phyloP scores from a whole-genome alignment of 148 eudicot species.

The Fallopia convolvulus region DNA sequence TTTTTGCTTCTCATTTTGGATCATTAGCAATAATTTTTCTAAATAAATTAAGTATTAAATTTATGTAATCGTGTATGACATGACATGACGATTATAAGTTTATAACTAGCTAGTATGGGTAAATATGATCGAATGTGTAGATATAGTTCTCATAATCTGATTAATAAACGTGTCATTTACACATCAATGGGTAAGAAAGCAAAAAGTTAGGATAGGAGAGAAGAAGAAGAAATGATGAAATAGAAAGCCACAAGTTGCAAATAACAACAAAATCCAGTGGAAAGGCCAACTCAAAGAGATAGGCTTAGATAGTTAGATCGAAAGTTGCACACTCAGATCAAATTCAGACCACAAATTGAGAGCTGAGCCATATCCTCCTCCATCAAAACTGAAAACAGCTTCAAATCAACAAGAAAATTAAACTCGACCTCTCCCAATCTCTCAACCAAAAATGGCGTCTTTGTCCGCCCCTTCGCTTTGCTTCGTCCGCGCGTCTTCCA shows the following conservation, averaged over 20 bases:
- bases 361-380: background rate
- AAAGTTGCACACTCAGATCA: background rate
- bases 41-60: too few species aligned
- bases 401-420: background rate
- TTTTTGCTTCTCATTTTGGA: too few species aligned
- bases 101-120: too few species aligned
- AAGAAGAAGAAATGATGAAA: background rate
- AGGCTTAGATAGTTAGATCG: background rate
- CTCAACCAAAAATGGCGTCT: background rate
- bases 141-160: too few species aligned
- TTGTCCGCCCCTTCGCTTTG: background rate
- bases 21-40: too few species aligned
- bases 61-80: too few species aligned
- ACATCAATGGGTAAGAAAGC: too few species aligned
- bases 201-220: too few species aligned
- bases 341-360: background rate
- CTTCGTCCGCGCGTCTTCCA: constrained; percentile 2
- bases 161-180: too few species aligned
- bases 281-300: background rate
- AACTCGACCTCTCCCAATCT: background rate
- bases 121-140: too few species aligned
- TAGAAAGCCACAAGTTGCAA: background rate
- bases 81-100: too few species aligned
- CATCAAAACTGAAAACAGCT: background rate
- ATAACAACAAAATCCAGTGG: background rate